These are phyloP conservation scores for Begonia loranthoides DNA, from an alignment of 306 rosid genomes.

Conservation along the genomic window DNA sequence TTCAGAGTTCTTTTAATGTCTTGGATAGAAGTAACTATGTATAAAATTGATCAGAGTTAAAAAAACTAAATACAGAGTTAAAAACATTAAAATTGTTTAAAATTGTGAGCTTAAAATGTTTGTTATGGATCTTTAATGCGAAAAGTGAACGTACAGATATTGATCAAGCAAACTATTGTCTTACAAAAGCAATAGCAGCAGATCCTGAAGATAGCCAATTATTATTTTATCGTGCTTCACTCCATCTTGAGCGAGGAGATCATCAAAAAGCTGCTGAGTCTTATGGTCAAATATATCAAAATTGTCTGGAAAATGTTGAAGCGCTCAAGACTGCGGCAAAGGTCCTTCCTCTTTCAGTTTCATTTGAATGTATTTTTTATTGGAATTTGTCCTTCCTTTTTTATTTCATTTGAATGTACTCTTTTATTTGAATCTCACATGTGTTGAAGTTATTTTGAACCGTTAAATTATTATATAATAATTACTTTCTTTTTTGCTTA, in stretches of 20 bases:
- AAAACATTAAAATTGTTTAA: no score
- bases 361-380: constrained; percentile 1
- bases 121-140: constrained; percentile 5
- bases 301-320: constrained; percentile 48
- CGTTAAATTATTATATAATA: background rate
- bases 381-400: constrained; percentile 7
- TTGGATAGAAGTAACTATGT: no score
- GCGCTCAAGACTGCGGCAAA: constrained; percentile 62
- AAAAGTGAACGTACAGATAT: constrained; percentile 47
- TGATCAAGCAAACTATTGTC: constrained; percentile 58
- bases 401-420: constrained; percentile 4
- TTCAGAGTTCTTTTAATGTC: no score
- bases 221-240: constrained; percentile 46
- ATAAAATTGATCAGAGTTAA: no score
- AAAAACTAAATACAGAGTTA: no score
- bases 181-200: constrained; percentile 74
- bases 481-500: background rate
- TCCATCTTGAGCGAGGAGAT: constrained; percentile 54
- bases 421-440: constrained; percentile 8
- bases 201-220: constrained; percentile 47
- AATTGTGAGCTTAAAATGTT: no score
- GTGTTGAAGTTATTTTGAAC: background rate
- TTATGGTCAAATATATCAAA: constrained; percentile 52
- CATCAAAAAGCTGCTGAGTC: constrained; percentile 66
- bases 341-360: constrained; percentile 19